These are phyloP conservation scores for Curvularia eragrostidis DNA, from an alignment of 2,329 filamentous ascomycete genomes.

Conservation along the genomic window DNA sequence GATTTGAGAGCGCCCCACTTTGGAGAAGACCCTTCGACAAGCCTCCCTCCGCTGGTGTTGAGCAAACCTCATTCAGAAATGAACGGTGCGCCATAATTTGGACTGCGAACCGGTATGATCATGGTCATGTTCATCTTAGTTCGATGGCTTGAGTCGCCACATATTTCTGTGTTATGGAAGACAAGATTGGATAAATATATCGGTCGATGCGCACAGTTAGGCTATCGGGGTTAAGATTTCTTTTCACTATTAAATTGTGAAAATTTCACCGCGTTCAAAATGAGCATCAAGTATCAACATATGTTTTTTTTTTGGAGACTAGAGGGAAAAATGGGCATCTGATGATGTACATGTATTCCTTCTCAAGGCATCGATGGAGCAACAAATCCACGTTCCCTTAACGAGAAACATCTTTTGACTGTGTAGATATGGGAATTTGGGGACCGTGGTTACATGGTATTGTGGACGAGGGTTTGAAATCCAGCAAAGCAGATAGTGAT, in stretches of 20 bases:
- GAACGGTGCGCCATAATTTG: not conserved
- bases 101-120: constrained; percentile 21
- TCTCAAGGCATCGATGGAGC: not conserved
- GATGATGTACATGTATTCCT: not conserved
- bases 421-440: constrained; percentile 47
- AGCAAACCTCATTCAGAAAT: constrained; percentile 35
- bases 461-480: constrained; percentile 53
- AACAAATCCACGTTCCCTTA: not conserved
- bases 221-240: not conserved
- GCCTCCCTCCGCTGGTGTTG: constrained; percentile 54
- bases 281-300: not conserved
- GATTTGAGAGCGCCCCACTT: constrained; percentile 59
- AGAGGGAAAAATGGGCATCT: not conserved
- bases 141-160: not conserved
- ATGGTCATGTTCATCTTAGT: not conserved
- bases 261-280: not conserved
- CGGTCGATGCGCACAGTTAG: not conserved
- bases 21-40: constrained; percentile 52
- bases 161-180: not conserved
- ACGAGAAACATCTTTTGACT: not conserved
- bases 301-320: not conserved
- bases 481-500: constrained; percentile 51
- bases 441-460: constrained; percentile 53
- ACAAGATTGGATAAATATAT: not conserved
- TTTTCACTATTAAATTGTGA: not conserved